phyloP scores from a whole-genome alignment of 768 basidiomycete genomes.

The Coprinopsis strossmayeri region DNA sequence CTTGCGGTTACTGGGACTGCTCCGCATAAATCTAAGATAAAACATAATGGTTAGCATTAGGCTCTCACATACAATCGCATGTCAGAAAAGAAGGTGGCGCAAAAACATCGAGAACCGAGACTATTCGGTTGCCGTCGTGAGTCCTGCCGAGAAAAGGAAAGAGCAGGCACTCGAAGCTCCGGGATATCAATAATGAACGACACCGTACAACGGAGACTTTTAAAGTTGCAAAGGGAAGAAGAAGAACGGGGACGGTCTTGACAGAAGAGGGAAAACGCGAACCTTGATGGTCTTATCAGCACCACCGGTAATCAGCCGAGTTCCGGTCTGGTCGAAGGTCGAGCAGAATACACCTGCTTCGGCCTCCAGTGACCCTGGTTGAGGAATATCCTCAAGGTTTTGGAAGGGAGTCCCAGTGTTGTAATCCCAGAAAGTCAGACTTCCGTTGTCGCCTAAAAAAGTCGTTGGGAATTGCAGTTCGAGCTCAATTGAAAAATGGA shows the following conservation, averaged over 20 bases:
- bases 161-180: neutral
- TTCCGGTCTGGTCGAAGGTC: slow-evolving; percentile 94
- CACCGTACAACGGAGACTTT: neutral
- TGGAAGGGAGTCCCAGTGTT: slow-evolving; percentile 93
- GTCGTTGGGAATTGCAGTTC: slow-evolving; percentile 1
- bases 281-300: slow-evolving; percentile 99
- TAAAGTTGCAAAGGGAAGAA: slow-evolving; percentile 1
- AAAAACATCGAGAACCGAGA: neutral
- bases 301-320: slow-evolving; percentile 89
- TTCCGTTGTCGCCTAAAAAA: slow-evolving; percentile 79
- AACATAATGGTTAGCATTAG: neutral
- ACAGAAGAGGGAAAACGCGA: slow-evolving; percentile 17
- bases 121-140: too few relatives aligned
- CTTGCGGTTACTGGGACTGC: slow-evolving; percentile 47
- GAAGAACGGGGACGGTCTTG: slow-evolving; percentile 5
- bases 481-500: slow-evolving; percentile 1
- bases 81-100: neutral
- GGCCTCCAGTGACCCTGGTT: slow-evolving; percentile 96
- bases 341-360: slow-evolving; percentile 97
- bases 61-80: neutral
- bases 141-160: neutral
- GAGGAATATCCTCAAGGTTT: slow-evolving; percentile 87
- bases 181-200: neutral
- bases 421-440: slow-evolving; percentile 92
- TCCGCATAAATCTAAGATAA: slow-evolving; percentile 55